A percentile compares a stretch with the other conserved stretches of the same genome.
These are phyloP conservation scores for Glaciozyma antarctica DNA, from an alignment of 768 basidiomycete species.

Conservation along the genomic window DNA sequence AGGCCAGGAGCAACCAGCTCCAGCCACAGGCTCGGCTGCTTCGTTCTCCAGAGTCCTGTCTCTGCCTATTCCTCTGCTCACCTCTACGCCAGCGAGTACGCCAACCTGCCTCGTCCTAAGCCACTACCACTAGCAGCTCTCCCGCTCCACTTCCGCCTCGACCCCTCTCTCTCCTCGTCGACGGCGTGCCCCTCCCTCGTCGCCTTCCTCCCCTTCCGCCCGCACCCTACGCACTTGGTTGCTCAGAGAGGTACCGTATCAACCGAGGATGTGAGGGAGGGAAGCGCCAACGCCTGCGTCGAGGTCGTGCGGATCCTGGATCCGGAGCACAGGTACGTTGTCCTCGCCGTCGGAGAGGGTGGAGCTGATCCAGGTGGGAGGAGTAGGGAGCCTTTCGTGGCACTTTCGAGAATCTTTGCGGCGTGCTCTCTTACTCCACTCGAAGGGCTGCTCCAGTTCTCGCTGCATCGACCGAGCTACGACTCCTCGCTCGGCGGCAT, in stretches of 20 bases:
- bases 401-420: conserved; percentile 16
- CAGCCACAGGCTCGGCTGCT: no score
- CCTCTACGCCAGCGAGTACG: no score
- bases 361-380: no score
- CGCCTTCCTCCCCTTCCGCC: background rate
- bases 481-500: conserved; percentile 13
- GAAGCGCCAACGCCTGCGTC: background rate
- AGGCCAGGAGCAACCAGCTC: no score
- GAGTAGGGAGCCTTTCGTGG: conserved; percentile 25
- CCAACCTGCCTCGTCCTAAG: background rate
- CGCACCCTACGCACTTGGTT: background rate
- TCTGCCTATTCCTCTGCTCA: no score
- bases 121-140: conserved; percentile 1
- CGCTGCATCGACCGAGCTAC: conserved; percentile 3
- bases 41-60: no score
- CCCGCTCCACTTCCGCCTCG: conserved; percentile 7
- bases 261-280: background rate
- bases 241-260: background rate
- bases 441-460: conserved; percentile 17
- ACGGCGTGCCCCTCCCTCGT: conserved; percentile 1
- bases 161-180: background rate
- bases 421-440: conserved; percentile 11
- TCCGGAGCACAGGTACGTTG: conserved; percentile 15
- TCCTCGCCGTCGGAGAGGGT: no score
- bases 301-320: conserved; percentile 12